Evolutionary conservation across 768 basidiomycete genomes (phyloP).

Genomic region (Tricholoma sp.): DNA sequence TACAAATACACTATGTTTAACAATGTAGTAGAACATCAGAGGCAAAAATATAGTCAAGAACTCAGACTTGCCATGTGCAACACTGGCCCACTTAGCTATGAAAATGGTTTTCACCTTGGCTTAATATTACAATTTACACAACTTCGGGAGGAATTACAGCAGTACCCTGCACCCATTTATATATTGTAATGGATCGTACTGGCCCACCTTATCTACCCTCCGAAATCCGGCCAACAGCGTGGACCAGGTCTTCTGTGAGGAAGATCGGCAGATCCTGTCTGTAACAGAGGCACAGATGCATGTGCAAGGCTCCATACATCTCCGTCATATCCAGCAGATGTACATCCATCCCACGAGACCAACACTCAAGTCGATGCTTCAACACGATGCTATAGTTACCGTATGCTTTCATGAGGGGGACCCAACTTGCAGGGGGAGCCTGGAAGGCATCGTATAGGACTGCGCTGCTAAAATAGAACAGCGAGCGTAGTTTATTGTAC

Average conservation of each 20-base stretch:
- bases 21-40: too few species aligned
- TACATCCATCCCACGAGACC: not conserved
- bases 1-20: too few species aligned
- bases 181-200: not conserved
- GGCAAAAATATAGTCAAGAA: too few species aligned
- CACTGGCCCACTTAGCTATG: too few species aligned
- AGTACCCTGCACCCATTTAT: not conserved
- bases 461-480: constrained; percentile 5
- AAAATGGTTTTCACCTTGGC: too few species aligned
- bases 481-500: constrained; percentile 5
- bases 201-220: not conserved
- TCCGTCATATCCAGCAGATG: not conserved
- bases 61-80: too few species aligned
- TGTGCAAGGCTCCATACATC: not conserved
- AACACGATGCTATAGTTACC: constrained; percentile 3
- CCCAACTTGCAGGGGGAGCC: not conserved
- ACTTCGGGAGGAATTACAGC: not conserved
- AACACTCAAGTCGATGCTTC: not conserved
- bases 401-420: constrained; percentile 2
- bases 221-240: not conserved
- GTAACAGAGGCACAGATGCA: not conserved
- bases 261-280: not conserved
- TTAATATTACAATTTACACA: too few species aligned
- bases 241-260: not conserved
- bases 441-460: not conserved